These are phyloP conservation scores for Xylariomycetidae sp. DNA, from an alignment of 2,329 filamentous ascomycete species.

Conservation along the genomic window DNA sequence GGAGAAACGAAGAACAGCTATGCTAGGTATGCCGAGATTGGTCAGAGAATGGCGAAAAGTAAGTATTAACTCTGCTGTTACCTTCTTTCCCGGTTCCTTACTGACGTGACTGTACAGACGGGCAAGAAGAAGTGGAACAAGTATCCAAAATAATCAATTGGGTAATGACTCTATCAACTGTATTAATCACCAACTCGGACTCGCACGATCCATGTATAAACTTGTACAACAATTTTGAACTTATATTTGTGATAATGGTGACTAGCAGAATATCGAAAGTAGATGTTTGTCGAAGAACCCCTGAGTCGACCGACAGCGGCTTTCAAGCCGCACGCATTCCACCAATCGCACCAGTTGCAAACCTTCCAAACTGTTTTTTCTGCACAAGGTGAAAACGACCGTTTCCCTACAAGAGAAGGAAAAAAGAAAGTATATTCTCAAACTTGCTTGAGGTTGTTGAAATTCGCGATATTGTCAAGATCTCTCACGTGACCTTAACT, in stretches of 20 bases:
- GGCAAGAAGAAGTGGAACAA: conserved; percentile 53
- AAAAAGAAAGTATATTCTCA: no score
- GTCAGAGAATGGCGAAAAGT: conserved; percentile 93
- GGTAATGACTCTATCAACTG: conserved; percentile 8
- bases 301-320: no score
- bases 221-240: conserved; percentile 20
- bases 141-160: conserved; percentile 47
- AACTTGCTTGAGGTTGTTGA: no score
- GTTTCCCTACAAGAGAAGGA: no score
- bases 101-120: conserved; percentile 40
- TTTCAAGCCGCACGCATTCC: no score
- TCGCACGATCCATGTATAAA: conserved; percentile 26
- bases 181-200: no score
- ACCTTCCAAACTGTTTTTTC: no score
- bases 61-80: conserved; percentile 28
- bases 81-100: conserved; percentile 3
- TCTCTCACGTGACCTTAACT: conserved; percentile 25
- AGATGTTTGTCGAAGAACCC: no score
- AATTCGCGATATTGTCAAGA: background rate
- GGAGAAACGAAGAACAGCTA: conserved; percentile 84
- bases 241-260: no score
- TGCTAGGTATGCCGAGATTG: conserved; percentile 90
- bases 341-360: no score
- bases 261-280: no score
- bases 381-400: no score